phyloP scores from a whole-genome alignment of 441 rosid genomes.

The Mallotus repandus region DNA sequence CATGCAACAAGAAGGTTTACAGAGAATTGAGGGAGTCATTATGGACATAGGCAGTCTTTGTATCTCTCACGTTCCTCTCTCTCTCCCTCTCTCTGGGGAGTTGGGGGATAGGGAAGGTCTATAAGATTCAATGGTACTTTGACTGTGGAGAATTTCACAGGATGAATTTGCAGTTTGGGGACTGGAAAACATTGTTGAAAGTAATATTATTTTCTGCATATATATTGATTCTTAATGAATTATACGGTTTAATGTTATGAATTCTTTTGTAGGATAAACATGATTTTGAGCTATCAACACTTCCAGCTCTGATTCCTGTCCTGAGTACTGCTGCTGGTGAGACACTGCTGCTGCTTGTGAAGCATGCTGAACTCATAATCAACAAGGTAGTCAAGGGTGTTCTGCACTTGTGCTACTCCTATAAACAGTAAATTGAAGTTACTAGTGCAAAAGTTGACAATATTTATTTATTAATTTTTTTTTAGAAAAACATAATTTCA shows the following conservation, averaged over 20 bases:
- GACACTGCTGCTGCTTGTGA: slow-evolving; percentile 78
- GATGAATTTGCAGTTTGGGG: too few relatives aligned
- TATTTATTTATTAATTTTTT: too few relatives aligned
- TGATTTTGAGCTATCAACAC: slow-evolving; percentile 84
- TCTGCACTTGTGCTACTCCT: background rate
- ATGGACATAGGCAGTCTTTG: too few relatives aligned
- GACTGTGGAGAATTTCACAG: too few relatives aligned
- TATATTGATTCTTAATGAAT: background rate
- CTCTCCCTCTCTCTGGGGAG: background rate
- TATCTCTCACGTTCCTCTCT: too few relatives aligned
- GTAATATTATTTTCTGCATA: too few relatives aligned
- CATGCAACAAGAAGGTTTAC: too few relatives aligned
- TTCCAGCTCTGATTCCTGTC: slow-evolving; percentile 94
- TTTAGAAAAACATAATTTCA: background rate
- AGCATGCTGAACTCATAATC: slow-evolving; percentile 81
- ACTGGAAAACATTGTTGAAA: too few relatives aligned
- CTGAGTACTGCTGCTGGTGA: slow-evolving; percentile 88
- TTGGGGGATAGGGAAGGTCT: background rate
- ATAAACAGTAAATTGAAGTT: slow-evolving; percentile 6
- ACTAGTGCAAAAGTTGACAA: background rate
- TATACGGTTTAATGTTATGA: slow-evolving; percentile 15
- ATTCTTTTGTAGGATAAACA: slow-evolving; percentile 62
- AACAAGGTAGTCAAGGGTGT: slow-evolving; percentile 57
- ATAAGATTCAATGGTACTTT: background rate
- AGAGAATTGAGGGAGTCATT: too few relatives aligned